These are phyloP conservation scores for Zelopaecilomyces penicillatus DNA, from an alignment of 2,329 filamentous ascomycete genomes.

Conservation along the genomic window DNA sequence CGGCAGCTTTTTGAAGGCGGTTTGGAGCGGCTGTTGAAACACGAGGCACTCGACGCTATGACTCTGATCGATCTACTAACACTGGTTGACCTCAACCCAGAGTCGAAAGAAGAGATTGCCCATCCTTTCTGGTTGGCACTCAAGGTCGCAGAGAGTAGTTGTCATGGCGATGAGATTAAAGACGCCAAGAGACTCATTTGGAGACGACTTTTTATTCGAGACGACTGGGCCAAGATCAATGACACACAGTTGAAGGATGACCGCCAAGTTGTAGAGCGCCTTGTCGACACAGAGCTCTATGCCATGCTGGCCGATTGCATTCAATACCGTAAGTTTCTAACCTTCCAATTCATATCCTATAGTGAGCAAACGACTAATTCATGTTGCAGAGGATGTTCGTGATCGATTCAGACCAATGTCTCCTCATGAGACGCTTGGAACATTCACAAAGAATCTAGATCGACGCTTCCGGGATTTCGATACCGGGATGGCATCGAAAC, in stretches of 20 bases:
- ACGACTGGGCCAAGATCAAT: conserved; percentile 77
- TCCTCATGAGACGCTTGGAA: conserved; percentile 49
- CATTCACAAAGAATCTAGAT: conserved; percentile 53
- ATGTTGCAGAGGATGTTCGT: conserved; percentile 31
- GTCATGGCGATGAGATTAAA: conserved; percentile 46
- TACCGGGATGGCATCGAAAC: conserved; percentile 54
- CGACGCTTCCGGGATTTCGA: conserved; percentile 52
- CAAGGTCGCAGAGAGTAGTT: conserved; percentile 47
- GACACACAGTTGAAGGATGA: conserved; percentile 70
- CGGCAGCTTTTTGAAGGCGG: conserved; percentile 61
- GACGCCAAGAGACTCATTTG: conserved; percentile 62
- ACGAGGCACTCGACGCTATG: conserved; percentile 60
- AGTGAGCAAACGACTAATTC: conserved; percentile 19
- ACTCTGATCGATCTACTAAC: conserved; percentile 70
- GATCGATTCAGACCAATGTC: conserved; percentile 36
- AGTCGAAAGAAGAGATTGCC: conserved; percentile 44
- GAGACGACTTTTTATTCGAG: conserved; percentile 75
- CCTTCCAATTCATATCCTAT: no score
- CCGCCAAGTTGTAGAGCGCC: conserved; percentile 50
- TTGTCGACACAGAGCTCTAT: conserved; percentile 61
- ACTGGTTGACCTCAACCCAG: conserved; percentile 48
- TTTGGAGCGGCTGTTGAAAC: conserved; percentile 60
- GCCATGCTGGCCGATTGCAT: conserved; percentile 57
- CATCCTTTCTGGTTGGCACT: conserved; percentile 71
- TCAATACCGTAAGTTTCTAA: conserved; percentile 48